Evolutionary conservation across 768 basidiomycete species (phyloP).

Genomic region (Tylopilus plumbeoviolaceoides): DNA sequence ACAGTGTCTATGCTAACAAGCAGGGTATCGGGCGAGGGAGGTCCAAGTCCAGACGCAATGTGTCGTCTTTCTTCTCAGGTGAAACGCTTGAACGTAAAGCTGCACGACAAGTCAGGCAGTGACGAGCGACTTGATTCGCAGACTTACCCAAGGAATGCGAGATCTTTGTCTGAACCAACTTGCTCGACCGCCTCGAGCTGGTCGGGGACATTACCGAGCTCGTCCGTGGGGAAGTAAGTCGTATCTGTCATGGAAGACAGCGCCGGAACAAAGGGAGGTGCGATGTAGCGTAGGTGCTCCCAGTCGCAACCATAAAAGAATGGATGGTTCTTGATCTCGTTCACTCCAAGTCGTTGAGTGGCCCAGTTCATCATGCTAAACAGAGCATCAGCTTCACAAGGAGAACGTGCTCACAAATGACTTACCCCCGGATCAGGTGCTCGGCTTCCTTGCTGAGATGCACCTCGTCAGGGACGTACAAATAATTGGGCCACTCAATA

Average conservation of each 20-base stretch:
- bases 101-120: slow-evolving; percentile 26
- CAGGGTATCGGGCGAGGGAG: slow-evolving; percentile 21
- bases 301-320: slow-evolving; percentile 98
- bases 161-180: slow-evolving; percentile 61
- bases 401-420: slow-evolving; percentile 1
- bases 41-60: neutral
- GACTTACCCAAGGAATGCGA: slow-evolving; percentile 62
- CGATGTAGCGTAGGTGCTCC: slow-evolving; percentile 85
- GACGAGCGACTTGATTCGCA: neutral
- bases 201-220: slow-evolving; percentile 67
- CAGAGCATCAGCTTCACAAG: slow-evolving; percentile 4
- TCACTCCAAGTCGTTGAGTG: slow-evolving; percentile 67
- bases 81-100: slow-evolving; percentile 85
- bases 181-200: slow-evolving; percentile 58
- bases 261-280: slow-evolving; percentile 93
- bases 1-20: slow-evolving; percentile 26
- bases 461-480: slow-evolving; percentile 93
- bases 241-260: slow-evolving; percentile 91
- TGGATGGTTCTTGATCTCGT: slow-evolving; percentile 87
- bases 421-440: slow-evolving; percentile 80
- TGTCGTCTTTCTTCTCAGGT: slow-evolving; percentile 18
- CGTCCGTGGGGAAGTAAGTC: slow-evolving; percentile 95
- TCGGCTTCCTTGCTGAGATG: slow-evolving; percentile 91
- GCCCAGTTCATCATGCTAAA: slow-evolving; percentile 82
- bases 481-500: slow-evolving; percentile 88